These are phyloP conservation scores for Corylus americana DNA, from an alignment of 306 rosid species.

Conservation along the genomic window DNA sequence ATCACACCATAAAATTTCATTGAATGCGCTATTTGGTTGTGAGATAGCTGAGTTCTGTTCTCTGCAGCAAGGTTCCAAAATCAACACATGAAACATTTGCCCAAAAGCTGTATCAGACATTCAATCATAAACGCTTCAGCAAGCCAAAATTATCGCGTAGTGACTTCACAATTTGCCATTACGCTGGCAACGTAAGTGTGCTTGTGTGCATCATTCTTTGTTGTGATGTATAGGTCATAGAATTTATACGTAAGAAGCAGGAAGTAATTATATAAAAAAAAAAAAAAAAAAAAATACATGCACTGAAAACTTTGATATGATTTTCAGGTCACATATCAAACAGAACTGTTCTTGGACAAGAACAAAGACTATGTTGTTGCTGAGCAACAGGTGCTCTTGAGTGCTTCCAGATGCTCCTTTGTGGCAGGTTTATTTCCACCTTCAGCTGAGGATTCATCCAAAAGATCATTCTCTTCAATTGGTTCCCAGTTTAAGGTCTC, in stretches of 20 bases:
- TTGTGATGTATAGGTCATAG: slow-evolving; percentile 18
- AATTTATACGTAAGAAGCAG: slow-evolving; percentile 28
- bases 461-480: slow-evolving; percentile 83
- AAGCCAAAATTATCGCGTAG: slow-evolving; percentile 87
- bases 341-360: slow-evolving; percentile 95
- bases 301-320: slow-evolving; percentile 26
- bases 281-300: no score
- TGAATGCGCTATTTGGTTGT: slow-evolving; percentile 5
- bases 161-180: slow-evolving; percentile 97
- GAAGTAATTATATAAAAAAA: slow-evolving; percentile 17
- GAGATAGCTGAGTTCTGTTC: slow-evolving; percentile 24
- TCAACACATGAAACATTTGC: slow-evolving; percentile 96
- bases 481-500: slow-evolving; percentile 96
- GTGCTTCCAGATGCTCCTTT: slow-evolving; percentile 77
- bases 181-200: slow-evolving; percentile 97
- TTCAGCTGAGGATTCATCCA: slow-evolving; percentile 68
- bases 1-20: not conserved
- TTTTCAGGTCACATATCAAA: slow-evolving; percentile 94
- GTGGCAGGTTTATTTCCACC: slow-evolving; percentile 73
- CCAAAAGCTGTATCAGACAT: slow-evolving; percentile 91
- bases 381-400: slow-evolving; percentile 88
- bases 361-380: slow-evolving; percentile 99
- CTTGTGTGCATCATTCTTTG: slow-evolving; percentile 14
- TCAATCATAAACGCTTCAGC: slow-evolving; percentile 82
- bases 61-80: slow-evolving; percentile 93